phyloP scores from a whole-genome alignment of 345 rosid genomes.

The Abelmoschus esculentus region DNA sequence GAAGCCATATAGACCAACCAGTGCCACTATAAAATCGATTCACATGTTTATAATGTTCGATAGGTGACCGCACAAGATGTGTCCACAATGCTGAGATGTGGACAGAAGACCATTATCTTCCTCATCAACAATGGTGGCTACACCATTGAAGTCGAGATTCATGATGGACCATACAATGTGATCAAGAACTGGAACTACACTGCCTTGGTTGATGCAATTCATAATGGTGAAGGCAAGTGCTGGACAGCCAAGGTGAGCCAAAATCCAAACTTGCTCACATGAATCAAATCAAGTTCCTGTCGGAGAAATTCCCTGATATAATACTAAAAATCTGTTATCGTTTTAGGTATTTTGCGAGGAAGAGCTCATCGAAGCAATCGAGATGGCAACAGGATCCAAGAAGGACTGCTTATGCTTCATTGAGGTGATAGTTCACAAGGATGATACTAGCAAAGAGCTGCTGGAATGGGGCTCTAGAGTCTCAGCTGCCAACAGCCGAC shows the following conservation, averaged over 20 bases:
- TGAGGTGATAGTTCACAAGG: constrained; percentile 68
- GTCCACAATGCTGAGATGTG: constrained; percentile 60
- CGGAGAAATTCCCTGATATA: no score
- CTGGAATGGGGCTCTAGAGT: constrained; percentile 77
- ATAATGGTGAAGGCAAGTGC: constrained; percentile 61
- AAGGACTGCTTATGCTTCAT: constrained; percentile 72
- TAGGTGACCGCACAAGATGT: constrained; percentile 79
- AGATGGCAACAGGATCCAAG: constrained; percentile 43
- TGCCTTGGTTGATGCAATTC: constrained; percentile 1
- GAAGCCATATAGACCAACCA: background rate
- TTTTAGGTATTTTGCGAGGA: constrained; percentile 55
- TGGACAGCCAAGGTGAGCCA: constrained; percentile 68
- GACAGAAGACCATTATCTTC: constrained; percentile 64
- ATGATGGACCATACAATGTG: constrained; percentile 80
- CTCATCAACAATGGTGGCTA: constrained; percentile 78
- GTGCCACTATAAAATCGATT: background rate
- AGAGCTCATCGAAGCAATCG: constrained; percentile 53
- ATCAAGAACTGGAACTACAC: constrained; percentile 13
- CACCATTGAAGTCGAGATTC: constrained; percentile 81
- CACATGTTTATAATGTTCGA: background rate
- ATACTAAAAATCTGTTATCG: background rate
- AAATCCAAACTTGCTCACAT: background rate
- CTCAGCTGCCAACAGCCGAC: constrained; percentile 70
- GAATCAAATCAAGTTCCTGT: background rate
- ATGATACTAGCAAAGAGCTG: constrained; percentile 81